A percentile compares a stretch with the other conserved stretches of the same genome.
Conservation (phyloP, 257 asterid species). For the Mitragyna speciosa region DNA sequence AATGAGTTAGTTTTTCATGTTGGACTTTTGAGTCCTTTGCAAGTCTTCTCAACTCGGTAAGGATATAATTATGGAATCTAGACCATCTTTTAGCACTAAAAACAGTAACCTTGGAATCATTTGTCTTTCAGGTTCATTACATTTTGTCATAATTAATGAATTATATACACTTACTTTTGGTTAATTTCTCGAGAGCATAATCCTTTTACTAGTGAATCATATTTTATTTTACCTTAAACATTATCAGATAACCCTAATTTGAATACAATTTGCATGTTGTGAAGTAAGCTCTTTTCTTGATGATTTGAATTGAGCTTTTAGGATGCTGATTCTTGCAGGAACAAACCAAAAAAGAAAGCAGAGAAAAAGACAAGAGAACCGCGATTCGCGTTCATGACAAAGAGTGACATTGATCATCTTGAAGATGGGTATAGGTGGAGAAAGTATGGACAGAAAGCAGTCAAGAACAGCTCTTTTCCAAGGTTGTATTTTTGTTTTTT, state of each 20-base stretch:
- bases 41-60: conserved; percentile 6
- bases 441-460: conserved; percentile 86
- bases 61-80: conserved; percentile 2
- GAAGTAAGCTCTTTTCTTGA: background rate
- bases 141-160: background rate
- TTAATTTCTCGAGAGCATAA: background rate
- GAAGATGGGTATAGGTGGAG: conserved; percentile 95
- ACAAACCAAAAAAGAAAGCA: conserved; percentile 45
- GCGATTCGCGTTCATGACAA: conserved; percentile 75
- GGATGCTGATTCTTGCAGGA: conserved; percentile 22
- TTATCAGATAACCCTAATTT: conserved; percentile 20
- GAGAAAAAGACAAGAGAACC: conserved; percentile 59
- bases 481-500: conserved; percentile 50
- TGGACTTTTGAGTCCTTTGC: conserved; percentile 28
- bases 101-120: background rate
- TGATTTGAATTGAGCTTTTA: background rate
- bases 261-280: background rate
- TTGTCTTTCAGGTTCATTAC: background rate
- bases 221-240: background rate
- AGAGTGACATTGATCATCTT: conserved; percentile 73
- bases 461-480: conserved; percentile 82
- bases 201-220: background rate
- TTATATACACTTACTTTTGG: background rate
- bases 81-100: conserved; percentile 9
- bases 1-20: conserved; percentile 10